A percentile compares a stretch with the other conserved stretches of the same genome.
Conservation (phyloP, 2,329 filamentous ascomycete genomes). For the Zasmidium cellare region DNA sequence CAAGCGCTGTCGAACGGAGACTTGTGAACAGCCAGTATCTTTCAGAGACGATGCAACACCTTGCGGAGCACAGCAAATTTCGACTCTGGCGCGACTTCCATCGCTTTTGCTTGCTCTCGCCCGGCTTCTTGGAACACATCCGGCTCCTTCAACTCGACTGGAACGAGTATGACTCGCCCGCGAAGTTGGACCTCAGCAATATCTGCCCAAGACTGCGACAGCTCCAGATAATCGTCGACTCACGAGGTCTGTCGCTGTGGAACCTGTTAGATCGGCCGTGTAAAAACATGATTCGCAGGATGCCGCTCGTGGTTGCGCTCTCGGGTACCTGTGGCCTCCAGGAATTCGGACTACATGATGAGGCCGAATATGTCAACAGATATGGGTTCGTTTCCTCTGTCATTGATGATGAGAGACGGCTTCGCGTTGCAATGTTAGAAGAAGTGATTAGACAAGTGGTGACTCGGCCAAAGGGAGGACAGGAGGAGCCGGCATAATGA, state of each 20-base stretch:
- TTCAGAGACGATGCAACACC: conserved; percentile 1
- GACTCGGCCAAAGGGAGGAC: too few species aligned
- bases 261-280: neutral
- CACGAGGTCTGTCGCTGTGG: neutral
- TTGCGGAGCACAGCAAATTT: conserved; percentile 4
- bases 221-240: neutral
- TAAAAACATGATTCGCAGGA: neutral
- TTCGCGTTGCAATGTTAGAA: neutral
- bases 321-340: neutral
- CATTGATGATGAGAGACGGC: neutral
- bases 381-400: neutral
- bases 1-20: neutral
- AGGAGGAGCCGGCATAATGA: too few species aligned
- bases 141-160: neutral
- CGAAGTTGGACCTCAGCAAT: neutral
- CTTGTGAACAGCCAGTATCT: conserved; percentile 2
- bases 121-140: neutral
- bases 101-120: neutral
- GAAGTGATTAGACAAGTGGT: too few species aligned
- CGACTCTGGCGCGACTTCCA: neutral
- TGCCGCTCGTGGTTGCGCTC: neutral
- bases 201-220: neutral
- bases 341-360: neutral
- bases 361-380: neutral
- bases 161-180: neutral